Conservation (phyloP, 139 green algal species). For the Coccomyxa sp. region DNA sequence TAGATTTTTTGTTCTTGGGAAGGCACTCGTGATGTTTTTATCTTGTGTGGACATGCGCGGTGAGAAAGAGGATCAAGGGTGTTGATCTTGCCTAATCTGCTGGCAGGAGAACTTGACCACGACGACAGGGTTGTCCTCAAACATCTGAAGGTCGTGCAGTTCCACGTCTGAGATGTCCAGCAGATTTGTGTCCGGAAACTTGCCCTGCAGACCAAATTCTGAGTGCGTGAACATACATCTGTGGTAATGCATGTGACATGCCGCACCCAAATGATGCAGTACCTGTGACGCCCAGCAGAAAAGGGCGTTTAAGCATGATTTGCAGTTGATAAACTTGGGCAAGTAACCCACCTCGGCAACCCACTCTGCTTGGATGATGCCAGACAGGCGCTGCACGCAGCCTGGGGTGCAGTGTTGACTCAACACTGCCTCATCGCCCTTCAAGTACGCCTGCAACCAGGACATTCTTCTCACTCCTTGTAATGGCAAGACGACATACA, state of each 20-base stretch:
- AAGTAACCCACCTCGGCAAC: constrained; percentile 4
- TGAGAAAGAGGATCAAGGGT: constrained; percentile 18
- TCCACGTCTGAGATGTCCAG: constrained; percentile 87
- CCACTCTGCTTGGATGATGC: constrained; percentile 61
- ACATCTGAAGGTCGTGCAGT: constrained; percentile 75
- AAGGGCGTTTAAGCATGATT: not conserved
- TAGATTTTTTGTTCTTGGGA: not conserved
- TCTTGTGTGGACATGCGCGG: not conserved
- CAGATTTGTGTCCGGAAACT: constrained; percentile 81
- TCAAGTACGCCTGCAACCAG: constrained; percentile 50
- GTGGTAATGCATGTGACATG: not conserved
- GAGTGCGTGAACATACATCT: no score
- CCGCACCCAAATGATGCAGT: not conserved
- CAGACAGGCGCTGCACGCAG: constrained; percentile 76
- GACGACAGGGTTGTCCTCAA: constrained; percentile 84
- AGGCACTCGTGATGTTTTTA: not conserved
- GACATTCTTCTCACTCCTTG: no score
- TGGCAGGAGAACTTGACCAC: constrained; percentile 75
- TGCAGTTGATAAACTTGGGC: not conserved
- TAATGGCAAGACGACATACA: no score
- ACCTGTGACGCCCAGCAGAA: not conserved
- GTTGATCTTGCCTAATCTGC: constrained; percentile 42
- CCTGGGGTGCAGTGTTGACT: constrained; percentile 73
- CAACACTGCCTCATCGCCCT: constrained; percentile 52
- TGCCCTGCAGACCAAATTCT: constrained; percentile 30